Evolutionary conservation across 768 basidiomycete genomes (phyloP), one percentile per base, ranked within the genome.

Genomic region (Kwoniella bestiolae): DNA sequence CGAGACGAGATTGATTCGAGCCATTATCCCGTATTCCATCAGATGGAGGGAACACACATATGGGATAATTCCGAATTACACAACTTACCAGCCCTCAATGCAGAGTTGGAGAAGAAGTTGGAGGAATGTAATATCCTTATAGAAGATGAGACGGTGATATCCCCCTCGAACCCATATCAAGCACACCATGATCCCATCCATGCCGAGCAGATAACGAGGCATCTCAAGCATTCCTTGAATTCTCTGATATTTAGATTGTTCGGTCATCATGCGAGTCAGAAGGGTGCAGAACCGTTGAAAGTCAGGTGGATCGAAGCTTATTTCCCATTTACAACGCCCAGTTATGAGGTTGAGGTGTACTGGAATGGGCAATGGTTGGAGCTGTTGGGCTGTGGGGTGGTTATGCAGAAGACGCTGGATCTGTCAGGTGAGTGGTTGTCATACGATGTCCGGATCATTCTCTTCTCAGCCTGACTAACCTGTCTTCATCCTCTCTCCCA

Each of bases 1-100:
- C 87, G 96, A 73, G 96, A 99, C 85, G 96, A 98, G 82, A 98
- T 99, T 67, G 96, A 99, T 83, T 86, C 87, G 12, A 91, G 90
- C 8, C 96, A 99, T 79, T 96, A 97, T 80, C 96, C 96, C 5
- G 91, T 96, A 38, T 99, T 99, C 78, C 96, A 99, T 82, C 96
- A 99, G 82, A 92, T 96, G 83, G 96, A 99, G 79, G 96, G 95
- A 31, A 92, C 94, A 12, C 83, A 88, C 32, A 88, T 97, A 60
- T 92, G 93, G 79, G 70, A 78, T 7, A 55, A 68, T 0, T 28
- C 57, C 1, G 81, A 85, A 34, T 85, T 89, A 60, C 85, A 88
- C 60, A 49, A 62, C 1, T 84, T 94, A 21, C 84, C 87, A 56
- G 86, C 87, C 68, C 87, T 94, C 74, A 97, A 92, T 69, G 86